Percentiles rank a stretch among this genome's conserved stretches.
These are phyloP conservation scores for Pisolithus microcarpus DNA, from an alignment of 768 basidiomycete species.

Conservation along the genomic window DNA sequence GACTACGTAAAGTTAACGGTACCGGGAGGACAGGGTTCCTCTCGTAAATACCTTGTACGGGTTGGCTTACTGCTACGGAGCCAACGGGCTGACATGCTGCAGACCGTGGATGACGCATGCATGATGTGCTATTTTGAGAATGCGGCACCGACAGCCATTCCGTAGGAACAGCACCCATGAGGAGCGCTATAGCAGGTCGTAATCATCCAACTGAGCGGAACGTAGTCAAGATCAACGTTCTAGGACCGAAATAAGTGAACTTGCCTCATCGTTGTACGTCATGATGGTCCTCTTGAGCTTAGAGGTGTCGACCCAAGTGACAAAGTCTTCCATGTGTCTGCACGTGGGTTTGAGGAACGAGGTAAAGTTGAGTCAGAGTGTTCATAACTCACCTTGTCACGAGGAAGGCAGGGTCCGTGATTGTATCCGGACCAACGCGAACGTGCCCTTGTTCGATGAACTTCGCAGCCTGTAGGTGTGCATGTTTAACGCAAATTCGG, in stretches of 20 bases:
- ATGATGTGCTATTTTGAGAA: not conserved
- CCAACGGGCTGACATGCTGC: not conserved
- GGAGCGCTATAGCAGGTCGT: slow-evolving; percentile 62
- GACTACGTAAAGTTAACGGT: not conserved
- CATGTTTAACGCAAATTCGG: slow-evolving; percentile 4
- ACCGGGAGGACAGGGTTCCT: no score
- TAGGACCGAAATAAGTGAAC: slow-evolving; percentile 10
- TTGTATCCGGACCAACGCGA: slow-evolving; percentile 90
- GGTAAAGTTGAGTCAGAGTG: slow-evolving; percentile 1
- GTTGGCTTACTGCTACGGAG: not conserved
- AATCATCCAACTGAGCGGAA: slow-evolving; percentile 76
- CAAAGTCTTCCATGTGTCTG: slow-evolving; percentile 98
- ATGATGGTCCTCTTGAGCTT: slow-evolving; percentile 94
- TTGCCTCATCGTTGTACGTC: slow-evolving; percentile 92
- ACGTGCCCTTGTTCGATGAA: slow-evolving; percentile 99
- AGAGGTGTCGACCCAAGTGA: slow-evolving; percentile 98
- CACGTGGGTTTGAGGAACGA: slow-evolving; percentile 2
- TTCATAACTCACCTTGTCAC: slow-evolving; percentile 63
- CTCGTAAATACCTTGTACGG: no score
- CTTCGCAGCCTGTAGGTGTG: slow-evolving; percentile 69
- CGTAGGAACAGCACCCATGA: no score
- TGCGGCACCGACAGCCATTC: not conserved
- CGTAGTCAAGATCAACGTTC: slow-evolving; percentile 8
- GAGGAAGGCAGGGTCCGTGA: slow-evolving; percentile 93
- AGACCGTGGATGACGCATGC: not conserved